A percentile compares a stretch with the other conserved stretches of the same genome.
These are phyloP conservation scores for Colletotrichum cereale DNA, from an alignment of 2,329 filamentous ascomycete genomes.

Conservation along the genomic window DNA sequence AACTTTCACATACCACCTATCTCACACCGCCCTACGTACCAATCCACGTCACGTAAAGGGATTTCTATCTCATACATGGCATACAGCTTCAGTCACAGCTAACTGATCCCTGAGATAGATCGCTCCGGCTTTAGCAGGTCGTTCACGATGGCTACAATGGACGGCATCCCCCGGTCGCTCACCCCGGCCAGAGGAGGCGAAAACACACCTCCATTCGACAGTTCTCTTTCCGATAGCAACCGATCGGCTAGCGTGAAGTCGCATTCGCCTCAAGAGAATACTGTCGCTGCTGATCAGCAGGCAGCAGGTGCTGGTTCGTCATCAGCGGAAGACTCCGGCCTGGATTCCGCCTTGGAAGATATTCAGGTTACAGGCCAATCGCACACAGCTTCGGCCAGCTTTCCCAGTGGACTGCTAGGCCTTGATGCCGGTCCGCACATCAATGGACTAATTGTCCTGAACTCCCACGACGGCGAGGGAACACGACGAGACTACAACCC, in stretches of 20 bases:
- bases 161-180: not conserved
- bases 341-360: not conserved
- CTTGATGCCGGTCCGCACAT: not conserved
- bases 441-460: not conserved
- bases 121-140: not conserved
- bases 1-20: too few species aligned
- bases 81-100: not conserved
- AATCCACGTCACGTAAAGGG: not conserved
- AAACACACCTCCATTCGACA: not conserved
- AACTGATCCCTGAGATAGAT: not conserved
- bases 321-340: not conserved
- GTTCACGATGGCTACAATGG: not conserved
- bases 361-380: not conserved
- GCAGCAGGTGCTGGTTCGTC: not conserved
- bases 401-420: not conserved
- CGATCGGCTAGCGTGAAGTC: not conserved
- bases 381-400: not conserved
- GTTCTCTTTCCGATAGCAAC: not conserved
- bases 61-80: not conserved
- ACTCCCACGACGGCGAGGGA: not conserved
- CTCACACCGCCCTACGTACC: not conserved
- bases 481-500: slow-evolving; percentile 18
- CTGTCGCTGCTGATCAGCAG: not conserved
- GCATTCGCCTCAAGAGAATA: not conserved
- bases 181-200: not conserved